These are phyloP conservation scores for Cruciata laevipes DNA, from an alignment of 257 asterid genomes.

Conservation along the genomic window DNA sequence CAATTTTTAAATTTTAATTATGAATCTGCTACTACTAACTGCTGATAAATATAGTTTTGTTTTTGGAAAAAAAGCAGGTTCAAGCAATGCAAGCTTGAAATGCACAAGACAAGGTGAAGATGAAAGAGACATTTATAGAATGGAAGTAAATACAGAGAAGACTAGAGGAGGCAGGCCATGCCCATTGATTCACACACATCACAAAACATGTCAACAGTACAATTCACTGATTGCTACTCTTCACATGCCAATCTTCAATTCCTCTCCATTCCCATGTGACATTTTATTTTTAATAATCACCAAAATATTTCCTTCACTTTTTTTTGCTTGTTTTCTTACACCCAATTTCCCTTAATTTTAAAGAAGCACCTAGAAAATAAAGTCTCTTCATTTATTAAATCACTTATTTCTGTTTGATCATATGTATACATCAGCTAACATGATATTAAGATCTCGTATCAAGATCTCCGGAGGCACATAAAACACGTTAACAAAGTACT, in stretches of 20 bases:
- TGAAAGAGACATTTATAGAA: conserved; percentile 3
- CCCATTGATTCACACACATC: conserved; percentile 12
- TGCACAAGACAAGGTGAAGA: not conserved
- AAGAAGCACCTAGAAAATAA: not conserved
- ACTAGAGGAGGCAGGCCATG: conserved; percentile 18
- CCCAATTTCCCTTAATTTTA: not conserved
- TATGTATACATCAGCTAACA: no score
- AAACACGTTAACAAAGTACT: no score
- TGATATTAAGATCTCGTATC: no score
- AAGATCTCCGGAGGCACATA: no score
- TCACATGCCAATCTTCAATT: conserved; percentile 42
- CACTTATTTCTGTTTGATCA: no score
- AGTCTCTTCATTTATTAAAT: not conserved
- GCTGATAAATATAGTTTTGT: no score
- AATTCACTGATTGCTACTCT: conserved; percentile 30
- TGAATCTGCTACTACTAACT: no score
- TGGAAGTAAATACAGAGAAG: not conserved
- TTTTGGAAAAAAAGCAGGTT: no score
- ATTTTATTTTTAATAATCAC: conserved; percentile 7
- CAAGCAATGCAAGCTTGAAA: not conserved
- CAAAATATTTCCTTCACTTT: not conserved
- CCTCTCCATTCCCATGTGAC: conserved; percentile 53
- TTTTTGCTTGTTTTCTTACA: no score
- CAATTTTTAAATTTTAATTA: no score
- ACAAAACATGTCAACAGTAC: conserved; percentile 17